Conservation (phyloP, 768 basidiomycete species). For the Macrolepiota fuliginosa region DNA sequence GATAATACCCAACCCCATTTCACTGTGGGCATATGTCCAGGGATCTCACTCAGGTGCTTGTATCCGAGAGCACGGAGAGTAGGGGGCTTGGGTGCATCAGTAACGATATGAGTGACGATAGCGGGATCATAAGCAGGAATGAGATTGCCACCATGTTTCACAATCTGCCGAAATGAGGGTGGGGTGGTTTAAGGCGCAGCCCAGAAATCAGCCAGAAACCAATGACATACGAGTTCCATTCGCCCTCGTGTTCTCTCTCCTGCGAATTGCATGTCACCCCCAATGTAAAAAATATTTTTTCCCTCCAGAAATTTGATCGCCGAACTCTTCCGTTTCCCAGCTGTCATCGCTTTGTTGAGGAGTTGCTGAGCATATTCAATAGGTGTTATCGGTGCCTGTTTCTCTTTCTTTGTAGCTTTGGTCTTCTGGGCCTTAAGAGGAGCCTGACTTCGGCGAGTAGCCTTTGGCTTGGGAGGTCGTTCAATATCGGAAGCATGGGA, state of each 20-base stretch:
- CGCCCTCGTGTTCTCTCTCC: slow-evolving; percentile 47
- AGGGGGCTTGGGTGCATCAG: slow-evolving; percentile 33
- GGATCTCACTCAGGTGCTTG: slow-evolving; percentile 52
- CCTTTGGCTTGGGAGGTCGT: slow-evolving; percentile 10
- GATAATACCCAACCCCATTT: slow-evolving; percentile 60
- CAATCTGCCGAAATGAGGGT: slow-evolving; percentile 45
- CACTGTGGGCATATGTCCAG: slow-evolving; percentile 61
- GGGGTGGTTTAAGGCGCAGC: slow-evolving; percentile 3
- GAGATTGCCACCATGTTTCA: slow-evolving; percentile 60
- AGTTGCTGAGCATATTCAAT: slow-evolving; percentile 53
- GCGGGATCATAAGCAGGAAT: slow-evolving; percentile 54
- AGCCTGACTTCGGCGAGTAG: neutral
- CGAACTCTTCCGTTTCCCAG: slow-evolving; percentile 11
- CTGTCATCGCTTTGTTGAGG: slow-evolving; percentile 22
- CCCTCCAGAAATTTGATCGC: slow-evolving; percentile 42
- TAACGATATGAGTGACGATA: slow-evolving; percentile 66
- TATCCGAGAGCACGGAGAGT: slow-evolving; percentile 45
- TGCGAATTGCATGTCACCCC: slow-evolving; percentile 56
- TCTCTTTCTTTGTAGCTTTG: slow-evolving; percentile 30
- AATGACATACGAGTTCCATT: slow-evolving; percentile 61
- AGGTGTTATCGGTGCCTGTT: slow-evolving; percentile 41
- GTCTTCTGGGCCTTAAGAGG: slow-evolving; percentile 20
- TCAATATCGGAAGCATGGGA: slow-evolving; percentile 15
- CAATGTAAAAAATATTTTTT: slow-evolving; percentile 55
- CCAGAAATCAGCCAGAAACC: slow-evolving; percentile 2